These are phyloP conservation scores for Aureobasidium sp. DNA, from an alignment of 2,329 filamentous ascomycete species.

Conservation along the genomic window DNA sequence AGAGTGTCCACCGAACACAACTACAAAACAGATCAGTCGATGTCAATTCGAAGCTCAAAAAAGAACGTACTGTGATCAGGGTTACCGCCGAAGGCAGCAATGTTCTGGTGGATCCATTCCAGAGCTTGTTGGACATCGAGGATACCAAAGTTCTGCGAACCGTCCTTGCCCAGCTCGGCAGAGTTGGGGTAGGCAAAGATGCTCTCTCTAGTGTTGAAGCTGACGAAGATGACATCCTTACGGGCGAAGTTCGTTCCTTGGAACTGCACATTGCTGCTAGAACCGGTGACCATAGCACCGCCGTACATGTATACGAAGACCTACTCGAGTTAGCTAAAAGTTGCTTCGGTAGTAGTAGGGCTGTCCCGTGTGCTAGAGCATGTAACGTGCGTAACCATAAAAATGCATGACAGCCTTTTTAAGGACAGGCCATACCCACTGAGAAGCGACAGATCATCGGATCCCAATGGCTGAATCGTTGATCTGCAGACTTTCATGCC, in stretches of 20 bases:
- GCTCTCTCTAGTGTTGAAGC: conserved; percentile 10
- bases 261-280: conserved; percentile 16
- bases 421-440: no score
- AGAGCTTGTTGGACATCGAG: conserved; percentile 6
- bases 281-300: conserved; percentile 11
- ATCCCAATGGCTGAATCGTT: no score
- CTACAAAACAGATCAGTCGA: no score
- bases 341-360: no score
- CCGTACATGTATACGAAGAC: conserved; percentile 11
- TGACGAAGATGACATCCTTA: conserved; percentile 9
- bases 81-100: conserved; percentile 9
- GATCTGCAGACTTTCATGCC: no score
- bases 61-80: neutral
- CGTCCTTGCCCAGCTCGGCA: conserved; percentile 4
- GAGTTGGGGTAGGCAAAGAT: conserved; percentile 10
- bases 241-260: conserved; percentile 17
- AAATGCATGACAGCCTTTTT: no score
- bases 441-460: no score
- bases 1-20: conserved; percentile 25
- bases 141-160: conserved; percentile 10
- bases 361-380: no score
- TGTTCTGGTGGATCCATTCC: conserved; percentile 5
- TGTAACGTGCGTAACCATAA: no score
- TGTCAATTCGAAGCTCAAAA: no score
- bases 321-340: neutral